phyloP scores from a whole-genome alignment of 176 grass and related monocot species.

The Hordeum marinum region DNA sequence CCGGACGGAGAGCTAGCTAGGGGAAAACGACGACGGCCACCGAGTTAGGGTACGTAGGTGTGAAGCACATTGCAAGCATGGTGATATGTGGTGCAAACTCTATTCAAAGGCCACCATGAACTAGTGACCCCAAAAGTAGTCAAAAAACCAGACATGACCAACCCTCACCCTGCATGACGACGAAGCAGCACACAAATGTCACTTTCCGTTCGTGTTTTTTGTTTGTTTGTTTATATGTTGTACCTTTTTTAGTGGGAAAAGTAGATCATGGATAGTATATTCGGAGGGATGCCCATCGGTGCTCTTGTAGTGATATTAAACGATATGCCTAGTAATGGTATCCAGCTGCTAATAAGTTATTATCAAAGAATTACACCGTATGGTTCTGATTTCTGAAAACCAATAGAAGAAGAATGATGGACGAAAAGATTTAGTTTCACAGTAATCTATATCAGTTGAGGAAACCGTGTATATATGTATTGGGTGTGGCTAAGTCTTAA shows the following conservation, averaged over 20 bases:
- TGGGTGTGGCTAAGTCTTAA: too few relatives aligned
- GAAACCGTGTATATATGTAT: not conserved
- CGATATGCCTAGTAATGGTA: not conserved
- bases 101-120: constrained; percentile 15
- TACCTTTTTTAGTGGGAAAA: not conserved
- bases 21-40: not conserved
- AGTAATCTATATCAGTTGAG: not conserved
- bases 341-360: not conserved
- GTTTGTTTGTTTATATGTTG: not conserved
- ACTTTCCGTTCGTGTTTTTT: not conserved
- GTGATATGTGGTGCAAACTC: not conserved
- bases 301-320: not conserved
- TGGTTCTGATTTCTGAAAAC: not conserved
- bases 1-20: not conserved
- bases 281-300: not conserved
- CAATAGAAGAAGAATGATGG: not conserved
- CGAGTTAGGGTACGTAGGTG: not conserved
- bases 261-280: not conserved
- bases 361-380: not conserved
- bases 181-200: not conserved
- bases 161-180: constrained; percentile 7
- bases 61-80: constrained; percentile 14
- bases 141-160: constrained; percentile 10
- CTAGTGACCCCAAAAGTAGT: constrained; percentile 28
- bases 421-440: not conserved